Evolutionary conservation across 2,329 filamentous ascomycete species (phyloP).

Genomic region (Periconia sp.): DNA sequence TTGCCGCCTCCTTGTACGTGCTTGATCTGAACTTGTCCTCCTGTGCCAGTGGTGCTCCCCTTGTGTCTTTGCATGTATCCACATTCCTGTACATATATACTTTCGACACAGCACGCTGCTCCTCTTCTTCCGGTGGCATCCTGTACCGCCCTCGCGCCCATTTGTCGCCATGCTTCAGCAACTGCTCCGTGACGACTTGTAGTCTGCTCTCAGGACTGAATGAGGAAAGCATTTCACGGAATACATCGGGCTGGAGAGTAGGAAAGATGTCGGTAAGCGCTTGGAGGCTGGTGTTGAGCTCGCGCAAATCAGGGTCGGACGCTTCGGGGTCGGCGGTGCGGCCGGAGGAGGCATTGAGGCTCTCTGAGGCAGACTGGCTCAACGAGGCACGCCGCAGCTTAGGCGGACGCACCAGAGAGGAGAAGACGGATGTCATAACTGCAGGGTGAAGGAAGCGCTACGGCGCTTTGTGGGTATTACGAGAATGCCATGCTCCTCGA

Average conservation of each 20-base stretch:
- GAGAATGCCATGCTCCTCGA: too few species aligned
- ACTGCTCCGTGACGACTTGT: conserved; percentile 76
- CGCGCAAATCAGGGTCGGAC: conserved; percentile 68
- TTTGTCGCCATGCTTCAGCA: conserved; percentile 73
- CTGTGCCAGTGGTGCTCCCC: conserved; percentile 54
- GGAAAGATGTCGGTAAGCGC: conserved; percentile 76
- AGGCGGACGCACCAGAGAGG: conserved; percentile 39
- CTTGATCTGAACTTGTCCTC: conserved; percentile 71
- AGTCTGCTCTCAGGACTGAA: conserved; percentile 79
- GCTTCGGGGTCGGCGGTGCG: conserved; percentile 16
- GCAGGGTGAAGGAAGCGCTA: conserved; percentile 5
- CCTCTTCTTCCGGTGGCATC: conserved; percentile 42
- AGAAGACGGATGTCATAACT: conserved; percentile 44
- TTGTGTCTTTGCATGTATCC: conserved; percentile 36
- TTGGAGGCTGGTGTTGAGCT: conserved; percentile 73
- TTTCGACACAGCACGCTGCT: conserved; percentile 38
- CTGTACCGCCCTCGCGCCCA: conserved; percentile 72
- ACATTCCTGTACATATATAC: conserved; percentile 42
- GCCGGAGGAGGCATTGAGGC: conserved; percentile 2
- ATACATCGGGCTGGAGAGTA: conserved; percentile 80
- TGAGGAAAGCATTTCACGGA: conserved; percentile 78
- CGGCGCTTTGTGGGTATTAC: conserved; percentile 4
- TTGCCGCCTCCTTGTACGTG: conserved; percentile 72
- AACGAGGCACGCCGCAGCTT: conserved; percentile 23
- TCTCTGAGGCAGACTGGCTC: conserved; percentile 11